Conservation (phyloP, 2,329 filamentous ascomycete species). For the Paracorniculantispora psalliotae region DNA sequence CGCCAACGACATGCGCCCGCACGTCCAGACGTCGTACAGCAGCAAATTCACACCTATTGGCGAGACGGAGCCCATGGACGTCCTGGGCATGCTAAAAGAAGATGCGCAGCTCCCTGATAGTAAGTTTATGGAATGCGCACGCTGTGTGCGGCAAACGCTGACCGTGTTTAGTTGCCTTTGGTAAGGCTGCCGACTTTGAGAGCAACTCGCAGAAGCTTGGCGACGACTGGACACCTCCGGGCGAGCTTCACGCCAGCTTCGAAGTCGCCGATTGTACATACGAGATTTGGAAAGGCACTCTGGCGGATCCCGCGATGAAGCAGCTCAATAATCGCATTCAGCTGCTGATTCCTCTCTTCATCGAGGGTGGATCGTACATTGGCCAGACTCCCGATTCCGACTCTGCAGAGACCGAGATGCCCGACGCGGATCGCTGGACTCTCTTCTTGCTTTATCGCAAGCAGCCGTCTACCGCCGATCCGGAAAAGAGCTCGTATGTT, state of each 20-base stretch:
- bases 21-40: slow-evolving; percentile 64
- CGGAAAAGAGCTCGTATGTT: slow-evolving; percentile 58
- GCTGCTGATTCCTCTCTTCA: slow-evolving; percentile 78
- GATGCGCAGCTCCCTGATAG: slow-evolving; percentile 65
- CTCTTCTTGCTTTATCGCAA: slow-evolving; percentile 82
- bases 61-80: slow-evolving; percentile 63
- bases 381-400: slow-evolving; percentile 39
- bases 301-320: slow-evolving; percentile 65
- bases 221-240: slow-evolving; percentile 64
- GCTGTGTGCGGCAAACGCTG: slow-evolving; percentile 5
- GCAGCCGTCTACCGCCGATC: slow-evolving; percentile 36
- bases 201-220: slow-evolving; percentile 44
- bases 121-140: slow-evolving; percentile 31
- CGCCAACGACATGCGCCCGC: slow-evolving; percentile 70
- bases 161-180: slow-evolving; percentile 56
- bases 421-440: slow-evolving; percentile 80
- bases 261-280: slow-evolving; percentile 58
- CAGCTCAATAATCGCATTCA: slow-evolving; percentile 75
- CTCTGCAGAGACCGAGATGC: slow-evolving; percentile 61
- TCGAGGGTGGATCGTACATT: slow-evolving; percentile 84
- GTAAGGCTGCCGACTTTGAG: slow-evolving; percentile 58
- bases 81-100: slow-evolving; percentile 57
- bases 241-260: slow-evolving; percentile 63
- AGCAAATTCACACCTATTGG: slow-evolving; percentile 67
- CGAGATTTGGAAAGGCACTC: slow-evolving; percentile 77